Conservation (phyloP, 148 eudicot genomes). For the Polygonum aviculare region DNA sequence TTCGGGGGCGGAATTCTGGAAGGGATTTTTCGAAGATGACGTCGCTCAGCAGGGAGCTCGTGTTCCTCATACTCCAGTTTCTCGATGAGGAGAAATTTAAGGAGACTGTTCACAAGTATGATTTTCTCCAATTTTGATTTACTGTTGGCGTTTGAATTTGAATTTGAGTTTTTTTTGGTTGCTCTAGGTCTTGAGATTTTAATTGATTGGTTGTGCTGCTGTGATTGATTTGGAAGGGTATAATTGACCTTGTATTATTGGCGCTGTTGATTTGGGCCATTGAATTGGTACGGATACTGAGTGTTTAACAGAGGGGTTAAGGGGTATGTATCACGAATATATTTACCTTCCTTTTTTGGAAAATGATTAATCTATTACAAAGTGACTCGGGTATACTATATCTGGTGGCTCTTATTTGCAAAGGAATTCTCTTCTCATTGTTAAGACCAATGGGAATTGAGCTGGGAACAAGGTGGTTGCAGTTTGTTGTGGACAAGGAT, state of each 20-base stretch:
- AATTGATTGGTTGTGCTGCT: not conserved
- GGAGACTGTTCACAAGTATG: slow-evolving; percentile 74
- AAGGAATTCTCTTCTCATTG: not conserved
- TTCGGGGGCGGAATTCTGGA: slow-evolving; percentile 5
- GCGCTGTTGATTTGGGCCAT: not conserved
- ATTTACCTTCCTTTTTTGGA: not conserved
- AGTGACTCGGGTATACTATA: not conserved
- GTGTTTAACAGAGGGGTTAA: not conserved
- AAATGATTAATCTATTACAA: not conserved
- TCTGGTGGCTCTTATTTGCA: not conserved
- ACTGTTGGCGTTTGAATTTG: not conserved
- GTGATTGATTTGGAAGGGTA: not conserved
- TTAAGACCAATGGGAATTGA: not conserved
- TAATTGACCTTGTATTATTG: not conserved
- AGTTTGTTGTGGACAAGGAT: not conserved
- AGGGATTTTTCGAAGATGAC: slow-evolving; percentile 41
- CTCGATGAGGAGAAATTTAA: slow-evolving; percentile 95
- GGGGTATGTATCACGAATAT: not conserved
- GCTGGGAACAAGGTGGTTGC: not conserved
- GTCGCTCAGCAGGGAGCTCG: slow-evolving; percentile 83
- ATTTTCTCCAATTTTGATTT: not conserved
- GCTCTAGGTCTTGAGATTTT: not conserved
- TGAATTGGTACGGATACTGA: not conserved
- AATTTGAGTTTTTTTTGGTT: not conserved
- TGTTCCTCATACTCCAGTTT: slow-evolving; percentile 85